phyloP scores from a whole-genome alignment of 805 yeast species.

The Suhomyces sp. region DNA sequence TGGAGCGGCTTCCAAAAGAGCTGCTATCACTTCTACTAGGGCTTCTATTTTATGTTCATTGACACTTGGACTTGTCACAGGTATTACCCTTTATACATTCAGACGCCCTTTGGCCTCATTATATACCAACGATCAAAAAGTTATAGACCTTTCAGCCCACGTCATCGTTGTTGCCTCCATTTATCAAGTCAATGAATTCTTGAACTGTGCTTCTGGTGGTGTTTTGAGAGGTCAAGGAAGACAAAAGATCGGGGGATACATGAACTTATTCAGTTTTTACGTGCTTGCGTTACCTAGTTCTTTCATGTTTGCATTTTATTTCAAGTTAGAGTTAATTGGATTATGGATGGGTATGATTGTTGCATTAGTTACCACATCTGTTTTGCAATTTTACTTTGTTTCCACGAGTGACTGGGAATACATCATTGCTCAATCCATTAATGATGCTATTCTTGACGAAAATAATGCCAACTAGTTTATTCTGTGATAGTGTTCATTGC shows the following conservation, averaged over 20 bases:
- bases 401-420: constrained; percentile 43
- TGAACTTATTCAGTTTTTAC: constrained; percentile 50
- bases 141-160: constrained; percentile 36
- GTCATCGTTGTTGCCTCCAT: constrained; percentile 48
- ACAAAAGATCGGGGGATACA: constrained; percentile 55
- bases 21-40: constrained; percentile 36
- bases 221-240: constrained; percentile 58
- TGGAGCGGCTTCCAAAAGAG: constrained; percentile 56
- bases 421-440: constrained; percentile 39
- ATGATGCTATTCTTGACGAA: constrained; percentile 43
- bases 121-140: constrained; percentile 40
- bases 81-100: constrained; percentile 35
- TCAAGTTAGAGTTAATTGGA: constrained; percentile 41
- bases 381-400: constrained; percentile 43
- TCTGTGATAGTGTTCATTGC: no score
- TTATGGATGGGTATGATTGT: constrained; percentile 50
- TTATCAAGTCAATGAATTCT: constrained; percentile 52
- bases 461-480: constrained; percentile 17
- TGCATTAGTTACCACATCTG: constrained; percentile 42
- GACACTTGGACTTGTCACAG: constrained; percentile 36
- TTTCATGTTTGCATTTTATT: constrained; percentile 41
- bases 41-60: constrained; percentile 36
- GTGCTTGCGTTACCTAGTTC: constrained; percentile 51
- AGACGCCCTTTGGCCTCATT: constrained; percentile 39
- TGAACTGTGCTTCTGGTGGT: constrained; percentile 52